phyloP scores from a whole-genome alignment of 1,284 basidiomycete species.

The Ustilago trichophora region DNA sequence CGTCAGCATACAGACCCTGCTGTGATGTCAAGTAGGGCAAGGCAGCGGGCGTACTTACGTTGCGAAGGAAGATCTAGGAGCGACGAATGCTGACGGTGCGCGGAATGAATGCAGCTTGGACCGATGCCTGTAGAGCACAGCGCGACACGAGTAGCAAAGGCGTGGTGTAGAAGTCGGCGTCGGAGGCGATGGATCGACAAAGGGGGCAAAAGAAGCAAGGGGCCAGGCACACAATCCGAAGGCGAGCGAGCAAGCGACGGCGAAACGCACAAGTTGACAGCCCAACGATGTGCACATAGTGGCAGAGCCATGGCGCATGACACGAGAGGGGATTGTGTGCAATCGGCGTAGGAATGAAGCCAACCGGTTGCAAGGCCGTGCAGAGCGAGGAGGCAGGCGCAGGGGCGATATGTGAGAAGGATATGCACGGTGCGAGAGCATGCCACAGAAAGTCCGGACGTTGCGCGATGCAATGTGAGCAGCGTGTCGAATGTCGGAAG shows the following conservation, averaged over 20 bases:
- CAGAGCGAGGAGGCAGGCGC: background rate
- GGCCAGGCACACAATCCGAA: constrained; percentile 14
- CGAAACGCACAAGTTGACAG: constrained; percentile 24
- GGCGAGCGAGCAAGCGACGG: constrained; percentile 1
- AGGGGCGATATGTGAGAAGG: constrained; percentile 2
- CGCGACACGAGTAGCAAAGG: background rate
- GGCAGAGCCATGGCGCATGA: background rate
- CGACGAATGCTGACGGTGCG: constrained; percentile 1
- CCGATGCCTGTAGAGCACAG: constrained; percentile 12
- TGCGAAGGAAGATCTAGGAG: constrained; percentile 1
- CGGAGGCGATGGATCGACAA: constrained; percentile 9
- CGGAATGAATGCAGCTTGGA: constrained; percentile 12
- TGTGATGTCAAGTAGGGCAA: too few species aligned
- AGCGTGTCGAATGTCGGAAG: background rate
- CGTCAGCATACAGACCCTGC: constrained; percentile 1
- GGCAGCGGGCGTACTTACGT: constrained; percentile 24
- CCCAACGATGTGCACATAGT: background rate
- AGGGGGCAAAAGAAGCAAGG: constrained; percentile 6
- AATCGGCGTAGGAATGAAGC: background rate
- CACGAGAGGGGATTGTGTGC: too few species aligned
- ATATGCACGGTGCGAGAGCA: constrained; percentile 20
- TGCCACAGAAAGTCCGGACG: constrained; percentile 5
- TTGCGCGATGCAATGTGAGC: constrained; percentile 7
- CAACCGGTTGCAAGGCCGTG: too few species aligned
- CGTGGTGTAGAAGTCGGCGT: constrained; percentile 4